These are phyloP conservation scores for Asterochloris sp. DNA, from an alignment of 139 green algal genomes.

Conservation along the genomic window DNA sequence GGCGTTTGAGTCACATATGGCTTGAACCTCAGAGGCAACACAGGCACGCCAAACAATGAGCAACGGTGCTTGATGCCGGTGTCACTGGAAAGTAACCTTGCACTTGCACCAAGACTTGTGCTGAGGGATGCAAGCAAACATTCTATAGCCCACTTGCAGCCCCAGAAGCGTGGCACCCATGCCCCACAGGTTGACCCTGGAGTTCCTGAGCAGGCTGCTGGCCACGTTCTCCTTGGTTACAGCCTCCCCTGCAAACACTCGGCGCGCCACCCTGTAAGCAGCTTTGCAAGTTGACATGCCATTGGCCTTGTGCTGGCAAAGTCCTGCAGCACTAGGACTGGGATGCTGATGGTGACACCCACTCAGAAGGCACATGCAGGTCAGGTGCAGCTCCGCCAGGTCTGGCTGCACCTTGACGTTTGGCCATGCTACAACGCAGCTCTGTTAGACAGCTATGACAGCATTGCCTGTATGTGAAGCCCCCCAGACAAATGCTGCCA, in stretches of 20 bases:
- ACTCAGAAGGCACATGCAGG: too few relatives aligned
- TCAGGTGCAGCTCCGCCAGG: too few relatives aligned
- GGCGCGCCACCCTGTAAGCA: conserved; percentile 16
- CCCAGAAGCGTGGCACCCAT: conserved; percentile 77
- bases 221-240: conserved; percentile 42
- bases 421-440: too few relatives aligned
- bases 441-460: too few relatives aligned
- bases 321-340: too few relatives aligned
- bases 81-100: not conserved
- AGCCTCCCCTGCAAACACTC: conserved; percentile 21
- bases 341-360: too few relatives aligned
- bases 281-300: not conserved
- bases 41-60: not conserved
- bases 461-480: too few relatives aligned
- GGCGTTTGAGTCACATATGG: not conserved
- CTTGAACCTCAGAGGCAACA: not conserved
- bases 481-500: too few relatives aligned
- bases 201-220: conserved; percentile 56
- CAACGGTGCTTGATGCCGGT: not conserved
- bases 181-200: conserved; percentile 80
- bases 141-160: conserved; percentile 51
- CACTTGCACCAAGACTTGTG: not conserved
- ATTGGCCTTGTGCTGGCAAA: too few relatives aligned
- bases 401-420: too few relatives aligned
- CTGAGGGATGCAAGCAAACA: too few relatives aligned